These are phyloP conservation scores for Lichtheimia corymbifera DNA, from an alignment of 371 early-diverging fungal genomes.

Conservation along the genomic window DNA sequence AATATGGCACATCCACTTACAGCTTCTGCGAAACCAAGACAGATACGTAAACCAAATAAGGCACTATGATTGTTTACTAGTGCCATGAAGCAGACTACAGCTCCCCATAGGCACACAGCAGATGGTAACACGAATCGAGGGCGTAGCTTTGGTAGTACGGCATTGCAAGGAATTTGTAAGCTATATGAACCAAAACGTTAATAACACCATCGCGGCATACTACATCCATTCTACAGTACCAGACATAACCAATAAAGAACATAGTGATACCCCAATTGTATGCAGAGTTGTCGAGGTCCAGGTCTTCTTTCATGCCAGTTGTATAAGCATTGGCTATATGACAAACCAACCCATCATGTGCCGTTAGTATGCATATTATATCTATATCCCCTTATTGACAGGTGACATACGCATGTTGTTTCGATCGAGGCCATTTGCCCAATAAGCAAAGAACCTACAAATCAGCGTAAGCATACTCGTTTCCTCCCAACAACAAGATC, in stretches of 20 bases:
- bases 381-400: neutral
- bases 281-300: slow-evolving; percentile 43
- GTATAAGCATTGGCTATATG: slow-evolving; percentile 46
- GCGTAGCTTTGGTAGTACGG: slow-evolving; percentile 49
- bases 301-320: slow-evolving; percentile 49
- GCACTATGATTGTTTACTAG: slow-evolving; percentile 44
- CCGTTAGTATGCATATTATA: no score
- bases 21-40: slow-evolving; percentile 68
- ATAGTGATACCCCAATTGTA: slow-evolving; percentile 63
- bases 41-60: slow-evolving; percentile 60
- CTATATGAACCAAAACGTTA: slow-evolving; percentile 7
- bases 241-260: slow-evolving; percentile 25
- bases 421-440: slow-evolving; percentile 76
- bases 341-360: neutral
- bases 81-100: slow-evolving; percentile 61
- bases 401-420: slow-evolving; percentile 68
- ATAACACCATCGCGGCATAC: neutral
- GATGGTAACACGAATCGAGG: slow-evolving; percentile 60
- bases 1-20: slow-evolving; percentile 1
- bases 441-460: slow-evolving; percentile 57
- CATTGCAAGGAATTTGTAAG: slow-evolving; percentile 50
- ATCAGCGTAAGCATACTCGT: neutral
- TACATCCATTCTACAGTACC: slow-evolving; percentile 9
- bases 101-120: slow-evolving; percentile 67
- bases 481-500: neutral